Conservation (phyloP, 2,329 filamentous ascomycete species). For the Botrytis cinerea region DNA sequence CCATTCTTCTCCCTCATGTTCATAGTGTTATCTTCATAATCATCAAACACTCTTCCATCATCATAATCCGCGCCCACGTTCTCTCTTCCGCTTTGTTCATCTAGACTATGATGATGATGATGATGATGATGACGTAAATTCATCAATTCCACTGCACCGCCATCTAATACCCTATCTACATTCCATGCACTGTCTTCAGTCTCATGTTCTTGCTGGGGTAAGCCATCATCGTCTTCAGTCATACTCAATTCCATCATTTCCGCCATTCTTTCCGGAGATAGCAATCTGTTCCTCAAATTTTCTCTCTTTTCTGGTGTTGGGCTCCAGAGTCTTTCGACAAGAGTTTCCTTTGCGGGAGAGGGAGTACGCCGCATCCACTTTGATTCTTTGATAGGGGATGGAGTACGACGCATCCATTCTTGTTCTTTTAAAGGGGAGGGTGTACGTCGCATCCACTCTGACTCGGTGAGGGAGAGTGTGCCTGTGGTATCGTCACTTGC, state of each 20-base stretch:
- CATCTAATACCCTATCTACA: neutral
- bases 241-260: conserved; percentile 15
- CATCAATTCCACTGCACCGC: neutral
- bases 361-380: conserved; percentile 37
- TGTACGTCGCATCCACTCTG: conserved; percentile 37
- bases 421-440: conserved; percentile 31
- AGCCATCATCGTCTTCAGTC: neutral
- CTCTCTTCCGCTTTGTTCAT: neutral
- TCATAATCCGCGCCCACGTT: neutral
- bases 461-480: conserved; percentile 33
- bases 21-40: conserved; percentile 17
- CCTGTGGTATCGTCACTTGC: conserved; percentile 25
- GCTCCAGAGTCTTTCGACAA: conserved; percentile 22
- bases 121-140: neutral
- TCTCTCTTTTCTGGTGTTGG: conserved; percentile 14
- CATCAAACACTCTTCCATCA: neutral
- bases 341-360: conserved; percentile 26
- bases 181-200: neutral
- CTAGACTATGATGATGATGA: too few relatives aligned
- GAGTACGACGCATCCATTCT: conserved; percentile 36
- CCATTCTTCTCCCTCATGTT: conserved; percentile 1
- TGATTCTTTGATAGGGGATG: conserved; percentile 30
- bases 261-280: neutral
- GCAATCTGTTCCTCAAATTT: neutral
- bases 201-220: neutral